phyloP scores from a whole-genome alignment of 169 alveolate genomes.

The Theileria orientalis region DNA sequence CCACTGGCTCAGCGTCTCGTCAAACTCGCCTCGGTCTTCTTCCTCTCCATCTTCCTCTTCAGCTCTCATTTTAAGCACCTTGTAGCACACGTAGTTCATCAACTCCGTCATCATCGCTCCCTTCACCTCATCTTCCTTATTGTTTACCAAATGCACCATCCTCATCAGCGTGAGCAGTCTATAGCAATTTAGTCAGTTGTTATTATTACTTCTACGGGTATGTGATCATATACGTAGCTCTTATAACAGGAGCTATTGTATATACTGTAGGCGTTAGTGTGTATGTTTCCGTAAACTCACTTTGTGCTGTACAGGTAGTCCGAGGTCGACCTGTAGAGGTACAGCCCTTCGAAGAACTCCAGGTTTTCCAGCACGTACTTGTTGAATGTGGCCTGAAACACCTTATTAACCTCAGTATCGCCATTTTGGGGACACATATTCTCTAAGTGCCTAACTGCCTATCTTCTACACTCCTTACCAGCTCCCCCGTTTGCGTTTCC shows the following conservation, averaged over 20 bases:
- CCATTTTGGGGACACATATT: neutral
- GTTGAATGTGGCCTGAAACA: neutral
- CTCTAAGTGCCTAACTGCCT: neutral
- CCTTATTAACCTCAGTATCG: neutral
- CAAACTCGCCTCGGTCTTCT: neutral
- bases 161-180: constrained; percentile 4
- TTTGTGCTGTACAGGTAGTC: constrained; percentile 1
- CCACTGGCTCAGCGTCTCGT: neutral
- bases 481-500: neutral
- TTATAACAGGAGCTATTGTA: no score
- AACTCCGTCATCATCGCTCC: neutral
- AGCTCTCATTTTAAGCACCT: neutral
- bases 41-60: neutral
- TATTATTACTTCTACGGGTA: no score
- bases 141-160: constrained; percentile 2
- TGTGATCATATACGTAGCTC: no score
- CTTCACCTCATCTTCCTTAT: neutral
- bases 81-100: neutral
- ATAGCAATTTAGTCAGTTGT: neutral
- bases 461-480: neutral
- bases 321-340: neutral
- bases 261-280: no score
- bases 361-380: neutral
- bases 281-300: no score
- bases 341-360: neutral